phyloP scores from a whole-genome alignment of 202 grass and related monocot species.

The Panicum virgatum region DNA sequence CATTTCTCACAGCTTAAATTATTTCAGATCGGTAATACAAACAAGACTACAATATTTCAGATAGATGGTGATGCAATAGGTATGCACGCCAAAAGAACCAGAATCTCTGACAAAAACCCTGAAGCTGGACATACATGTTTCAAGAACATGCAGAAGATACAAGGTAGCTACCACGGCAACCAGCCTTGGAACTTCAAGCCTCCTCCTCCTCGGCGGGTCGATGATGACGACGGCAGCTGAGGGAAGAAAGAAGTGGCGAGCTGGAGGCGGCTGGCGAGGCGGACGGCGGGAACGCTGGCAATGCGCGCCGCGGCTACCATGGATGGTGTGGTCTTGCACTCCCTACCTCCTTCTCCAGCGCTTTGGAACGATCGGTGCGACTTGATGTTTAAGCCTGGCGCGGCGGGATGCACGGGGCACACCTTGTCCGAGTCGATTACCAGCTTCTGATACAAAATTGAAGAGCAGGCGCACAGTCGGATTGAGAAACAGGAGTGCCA shows the following conservation, averaged over 20 bases:
- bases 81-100: no score
- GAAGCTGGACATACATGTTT: no score
- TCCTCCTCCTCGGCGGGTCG: not conserved
- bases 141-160: no score
- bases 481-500: not conserved
- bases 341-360: not conserved
- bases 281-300: not conserved
- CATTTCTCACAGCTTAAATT: no score
- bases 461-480: not conserved
- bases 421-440: not conserved
- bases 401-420: not conserved
- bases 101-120: no score
- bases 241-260: not conserved
- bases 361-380: not conserved
- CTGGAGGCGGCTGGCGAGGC: not conserved
- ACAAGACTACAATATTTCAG: no score
- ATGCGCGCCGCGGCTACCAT: not conserved
- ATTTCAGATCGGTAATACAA: no score
- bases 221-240: not conserved
- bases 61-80: no score
- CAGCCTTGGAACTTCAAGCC: not conserved
- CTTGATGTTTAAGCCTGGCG: not conserved
- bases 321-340: not conserved
- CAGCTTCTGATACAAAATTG: not conserved
- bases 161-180: slow-evolving; percentile 23